Evolutionary conservation across 164 flowering plant genomes (phyloP).

Genomic region (Pachysandra terminalis): DNA sequence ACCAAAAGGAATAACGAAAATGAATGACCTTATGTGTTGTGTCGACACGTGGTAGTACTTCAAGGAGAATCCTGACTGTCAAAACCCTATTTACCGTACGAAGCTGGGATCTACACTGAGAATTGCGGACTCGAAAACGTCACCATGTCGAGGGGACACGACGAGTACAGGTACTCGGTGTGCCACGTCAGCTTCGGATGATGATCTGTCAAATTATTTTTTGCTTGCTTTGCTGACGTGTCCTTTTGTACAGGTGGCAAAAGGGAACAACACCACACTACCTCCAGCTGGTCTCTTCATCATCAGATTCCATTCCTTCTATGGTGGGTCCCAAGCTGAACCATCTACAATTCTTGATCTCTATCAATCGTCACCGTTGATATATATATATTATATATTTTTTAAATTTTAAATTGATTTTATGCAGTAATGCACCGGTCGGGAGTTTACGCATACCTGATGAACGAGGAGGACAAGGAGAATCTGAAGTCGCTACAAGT

Average conservation of each 20-base stretch:
- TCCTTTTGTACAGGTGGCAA: slow-evolving; percentile 43
- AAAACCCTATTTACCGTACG: slow-evolving; percentile 48
- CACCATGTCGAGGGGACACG: slow-evolving; percentile 78
- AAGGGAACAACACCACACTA: slow-evolving; percentile 50
- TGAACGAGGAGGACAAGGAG: slow-evolving; percentile 67
- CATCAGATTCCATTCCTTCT: slow-evolving; percentile 77
- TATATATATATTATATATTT: too few species aligned
- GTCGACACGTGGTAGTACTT: slow-evolving; percentile 34
- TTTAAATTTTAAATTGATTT: too few species aligned
- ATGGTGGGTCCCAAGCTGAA: slow-evolving; percentile 42
- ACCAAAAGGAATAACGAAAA: too few species aligned
- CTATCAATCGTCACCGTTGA: too few species aligned
- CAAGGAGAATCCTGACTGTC: slow-evolving; percentile 48
- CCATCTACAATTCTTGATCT: too few species aligned
- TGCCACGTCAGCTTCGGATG: neutral
- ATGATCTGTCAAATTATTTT: too few species aligned
- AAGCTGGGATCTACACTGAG: slow-evolving; percentile 55
- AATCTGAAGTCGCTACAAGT: slow-evolving; percentile 65
- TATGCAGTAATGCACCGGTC: slow-evolving; percentile 49
- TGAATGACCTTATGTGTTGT: too few species aligned
- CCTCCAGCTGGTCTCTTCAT: slow-evolving; percentile 69
- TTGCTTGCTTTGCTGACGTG: neutral
- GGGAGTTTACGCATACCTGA: slow-evolving; percentile 56
- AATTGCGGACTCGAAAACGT: slow-evolving; percentile 66
- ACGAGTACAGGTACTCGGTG: slow-evolving; percentile 83